A percentile compares a stretch with the other conserved stretches of the same genome.
Conservation (phyloP, 805 yeast genomes). For the Blastobotrys terrestris region DNA sequence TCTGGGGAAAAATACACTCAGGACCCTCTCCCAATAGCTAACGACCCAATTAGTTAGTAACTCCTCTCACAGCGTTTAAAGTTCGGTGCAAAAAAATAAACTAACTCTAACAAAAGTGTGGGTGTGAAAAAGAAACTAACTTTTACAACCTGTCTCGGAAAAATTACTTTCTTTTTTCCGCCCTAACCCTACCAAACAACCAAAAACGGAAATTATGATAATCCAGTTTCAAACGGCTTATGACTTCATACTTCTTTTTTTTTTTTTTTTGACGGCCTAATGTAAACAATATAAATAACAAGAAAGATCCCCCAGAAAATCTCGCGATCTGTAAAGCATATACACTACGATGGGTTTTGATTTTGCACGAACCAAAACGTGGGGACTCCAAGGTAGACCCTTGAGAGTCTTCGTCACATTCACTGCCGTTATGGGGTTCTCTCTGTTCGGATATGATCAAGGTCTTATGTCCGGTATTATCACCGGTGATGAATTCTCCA, state of each 20-base stretch:
- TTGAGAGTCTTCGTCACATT: conserved; percentile 46
- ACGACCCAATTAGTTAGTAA: neutral
- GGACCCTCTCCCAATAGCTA: no score
- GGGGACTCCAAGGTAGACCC: conserved; percentile 50
- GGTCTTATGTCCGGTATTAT: conserved; percentile 52
- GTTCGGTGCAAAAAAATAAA: neutral
- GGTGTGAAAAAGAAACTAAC: neutral
- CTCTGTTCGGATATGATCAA: conserved; percentile 72
- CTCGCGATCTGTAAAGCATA: neutral
- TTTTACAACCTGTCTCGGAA: neutral
- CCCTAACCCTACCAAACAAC: neutral
- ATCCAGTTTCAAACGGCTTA: neutral
- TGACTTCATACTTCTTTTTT: neutral
- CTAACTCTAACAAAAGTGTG: neutral
- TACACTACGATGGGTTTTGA: neutral
- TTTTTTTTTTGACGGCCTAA: neutral
- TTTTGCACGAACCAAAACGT: conserved; percentile 38
- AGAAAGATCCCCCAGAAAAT: neutral
- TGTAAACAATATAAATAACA: neutral
- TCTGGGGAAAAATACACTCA: neutral
- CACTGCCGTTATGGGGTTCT: conserved; percentile 59
- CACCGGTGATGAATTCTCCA: conserved; percentile 55
- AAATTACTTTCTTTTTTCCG: neutral
- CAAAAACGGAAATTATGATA: neutral
- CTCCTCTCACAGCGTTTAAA: neutral